phyloP scores from a whole-genome alignment of 2,329 filamentous ascomycete genomes.

The Fonsecaea monophora region DNA sequence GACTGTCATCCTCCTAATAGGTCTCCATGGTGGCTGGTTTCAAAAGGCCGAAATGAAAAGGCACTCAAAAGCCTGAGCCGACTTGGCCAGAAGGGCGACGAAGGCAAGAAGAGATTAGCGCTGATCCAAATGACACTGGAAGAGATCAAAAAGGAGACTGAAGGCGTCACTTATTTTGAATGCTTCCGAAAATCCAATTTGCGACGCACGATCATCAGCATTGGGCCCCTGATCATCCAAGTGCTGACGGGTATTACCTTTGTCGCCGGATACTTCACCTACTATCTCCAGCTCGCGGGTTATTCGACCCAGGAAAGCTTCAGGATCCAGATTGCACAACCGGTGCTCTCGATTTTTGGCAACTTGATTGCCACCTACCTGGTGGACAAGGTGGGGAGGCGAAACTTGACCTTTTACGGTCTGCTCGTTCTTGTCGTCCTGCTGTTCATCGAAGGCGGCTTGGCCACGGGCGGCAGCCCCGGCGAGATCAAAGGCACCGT shows the following conservation, averaged over 20 bases:
- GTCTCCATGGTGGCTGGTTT: conserved; percentile 51
- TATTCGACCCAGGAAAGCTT: conserved; percentile 48
- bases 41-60: conserved; percentile 44
- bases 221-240: conserved; percentile 49
- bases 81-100: conserved; percentile 16
- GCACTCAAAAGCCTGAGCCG: conserved; percentile 44
- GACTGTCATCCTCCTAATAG: conserved; percentile 8
- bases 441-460: conserved; percentile 50
- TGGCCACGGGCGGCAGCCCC: conserved; percentile 39
- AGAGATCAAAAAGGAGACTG: conserved; percentile 41
- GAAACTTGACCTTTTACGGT: conserved; percentile 48
- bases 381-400: conserved; percentile 49
- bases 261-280: conserved; percentile 49
- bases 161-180: conserved; percentile 49
- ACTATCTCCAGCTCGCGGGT: conserved; percentile 54
- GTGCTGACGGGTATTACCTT: conserved; percentile 48
- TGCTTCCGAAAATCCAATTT: conserved; percentile 50
- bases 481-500: conserved; percentile 27
- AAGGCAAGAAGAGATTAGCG: conserved; percentile 42
- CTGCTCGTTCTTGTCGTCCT: conserved; percentile 47
- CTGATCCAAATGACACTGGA: conserved; percentile 43
- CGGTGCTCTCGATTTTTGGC: conserved; percentile 49
- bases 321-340: conserved; percentile 50
- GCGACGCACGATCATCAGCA: conserved; percentile 51
- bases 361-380: conserved; percentile 52